Evolutionary conservation across 306 rosid genomes (phyloP).

Genomic region (Purshia tridentata): DNA sequence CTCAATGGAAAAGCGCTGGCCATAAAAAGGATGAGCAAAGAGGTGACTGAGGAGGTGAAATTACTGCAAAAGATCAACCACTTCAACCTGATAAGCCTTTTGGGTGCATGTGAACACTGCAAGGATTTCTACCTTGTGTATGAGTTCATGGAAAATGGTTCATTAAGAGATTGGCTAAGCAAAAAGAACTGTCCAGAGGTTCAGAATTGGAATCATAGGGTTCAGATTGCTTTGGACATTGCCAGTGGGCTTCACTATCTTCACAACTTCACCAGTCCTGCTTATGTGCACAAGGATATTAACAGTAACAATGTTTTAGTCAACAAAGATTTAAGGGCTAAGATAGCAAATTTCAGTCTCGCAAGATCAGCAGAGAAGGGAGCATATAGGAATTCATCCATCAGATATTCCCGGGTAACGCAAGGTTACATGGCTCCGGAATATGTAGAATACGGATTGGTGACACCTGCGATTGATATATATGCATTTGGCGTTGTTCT

Average conservation of each 20-base stretch:
- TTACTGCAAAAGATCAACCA: conserved; percentile 60
- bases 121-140: conserved; percentile 49
- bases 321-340: conserved; percentile 51
- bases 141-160: conserved; percentile 70
- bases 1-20: conserved; percentile 35
- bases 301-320: conserved; percentile 51
- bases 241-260: conserved; percentile 82
- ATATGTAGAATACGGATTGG: conserved; percentile 37
- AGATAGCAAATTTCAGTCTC: conserved; percentile 58
- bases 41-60: conserved; percentile 55
- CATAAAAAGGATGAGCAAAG: conserved; percentile 43
- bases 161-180: conserved; percentile 62
- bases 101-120: conserved; percentile 51
- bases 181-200: conserved; percentile 28
- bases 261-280: conserved; percentile 69
- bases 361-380: conserved; percentile 42
- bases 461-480: conserved; percentile 56
- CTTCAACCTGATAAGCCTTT: conserved; percentile 60
- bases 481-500: conserved; percentile 62
- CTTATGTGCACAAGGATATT: conserved; percentile 60
- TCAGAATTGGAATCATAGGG: conserved; percentile 50
- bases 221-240: conserved; percentile 72
- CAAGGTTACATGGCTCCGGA: conserved; percentile 54
- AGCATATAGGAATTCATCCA: conserved; percentile 15
- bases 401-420: conserved; percentile 8